Base-by-base conservation (phyloP, 2,329 filamentous ascomycete species). In the Salinomyces thailandicus region DNA sequence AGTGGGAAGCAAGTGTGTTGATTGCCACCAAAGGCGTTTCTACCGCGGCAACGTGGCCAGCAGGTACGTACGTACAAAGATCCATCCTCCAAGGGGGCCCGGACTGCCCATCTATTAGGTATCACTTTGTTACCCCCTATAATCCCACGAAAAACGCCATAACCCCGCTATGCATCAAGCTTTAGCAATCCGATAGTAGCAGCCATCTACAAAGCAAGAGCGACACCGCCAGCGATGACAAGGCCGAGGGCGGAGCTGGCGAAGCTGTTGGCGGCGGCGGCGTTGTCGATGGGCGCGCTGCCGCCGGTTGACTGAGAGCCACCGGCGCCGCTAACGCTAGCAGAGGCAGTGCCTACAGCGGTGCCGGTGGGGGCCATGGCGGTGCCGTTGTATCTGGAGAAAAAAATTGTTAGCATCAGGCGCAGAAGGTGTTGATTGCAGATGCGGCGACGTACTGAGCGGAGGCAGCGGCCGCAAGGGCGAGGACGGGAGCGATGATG, bases 401-500 rank as follows among this genome's bases (percentile, higher is more conserved):
- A n/a, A 7, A 7, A 30, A 14, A 30, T 30, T n/a, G 11, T 16
- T 3, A 30, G 11, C n/a, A n/a, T 7, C 20, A 24, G n/a, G 20
- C 7, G 7, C n/a, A 7, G 20, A n/a, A 7, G n/a, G 20, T 24
- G n/a, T 24, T 24, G 20, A 7, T 24, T 7, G 20, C n/a, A 24
- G 20, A 26, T 2, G n/a, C n/a, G 22, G 22, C 9, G 22, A 30
- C 27, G 8, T 16, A 30, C 27, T 30, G 27, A 13, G 27, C 27
- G 14, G 11, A 13, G 27, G 27, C 27, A 16, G 11, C 27, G 14
- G 27, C 27, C 11, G 14, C 27, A 14, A 30, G n/a, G 38, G 26
- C 39, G 27, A 42, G 33, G 32, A 32, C 31, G n/a, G 32, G 19
- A 22, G 32, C 26, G 39, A 35, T 18, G 22, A 41, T 35, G 31